Percentiles rank a stretch among this genome's conserved stretches.
phyloP scores from a whole-genome alignment of 306 rosid genomes.

The Canavalia gladiata region DNA sequence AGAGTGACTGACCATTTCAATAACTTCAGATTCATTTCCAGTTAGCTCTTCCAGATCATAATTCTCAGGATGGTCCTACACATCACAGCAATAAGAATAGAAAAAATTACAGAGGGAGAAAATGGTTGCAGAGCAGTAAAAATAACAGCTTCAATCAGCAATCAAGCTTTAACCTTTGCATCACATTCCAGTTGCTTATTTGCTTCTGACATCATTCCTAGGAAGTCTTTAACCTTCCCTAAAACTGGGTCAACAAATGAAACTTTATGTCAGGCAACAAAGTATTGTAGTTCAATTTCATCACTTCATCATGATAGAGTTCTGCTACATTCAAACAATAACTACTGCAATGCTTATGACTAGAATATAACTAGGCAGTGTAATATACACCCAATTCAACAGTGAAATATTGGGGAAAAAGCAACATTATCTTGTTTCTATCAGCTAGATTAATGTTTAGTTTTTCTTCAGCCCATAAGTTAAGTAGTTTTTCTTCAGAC shows the following conservation, averaged over 20 bases:
- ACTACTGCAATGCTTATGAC: background rate
- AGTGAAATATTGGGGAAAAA: no score
- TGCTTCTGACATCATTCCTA: slow-evolving; percentile 84
- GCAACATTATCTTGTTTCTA: no score
- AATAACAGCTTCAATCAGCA: background rate
- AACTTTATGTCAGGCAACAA: slow-evolving; percentile 5
- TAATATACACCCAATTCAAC: background rate
- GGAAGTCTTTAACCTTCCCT: slow-evolving; percentile 61
- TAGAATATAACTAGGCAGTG: slow-evolving; percentile 14
- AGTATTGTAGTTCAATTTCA: background rate
- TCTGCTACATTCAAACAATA: slow-evolving; percentile 4
- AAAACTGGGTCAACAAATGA: slow-evolving; percentile 46
- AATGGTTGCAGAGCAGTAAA: no score
- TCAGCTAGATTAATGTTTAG: no score
- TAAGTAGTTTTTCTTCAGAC: background rate
- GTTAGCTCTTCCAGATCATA: slow-evolving; percentile 81
- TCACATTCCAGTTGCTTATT: slow-evolving; percentile 65
- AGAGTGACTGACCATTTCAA: slow-evolving; percentile 65
- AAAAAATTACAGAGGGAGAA: background rate
- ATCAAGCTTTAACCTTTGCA: slow-evolving; percentile 69
- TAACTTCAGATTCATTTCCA: slow-evolving; percentile 81
- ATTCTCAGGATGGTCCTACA: slow-evolving; percentile 68
- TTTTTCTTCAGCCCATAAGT: no score
- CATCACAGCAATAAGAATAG: background rate
- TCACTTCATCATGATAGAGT: background rate